Conservation (phyloP, 352 stramenopile genomes). For the Pythium coloratum region DNA sequence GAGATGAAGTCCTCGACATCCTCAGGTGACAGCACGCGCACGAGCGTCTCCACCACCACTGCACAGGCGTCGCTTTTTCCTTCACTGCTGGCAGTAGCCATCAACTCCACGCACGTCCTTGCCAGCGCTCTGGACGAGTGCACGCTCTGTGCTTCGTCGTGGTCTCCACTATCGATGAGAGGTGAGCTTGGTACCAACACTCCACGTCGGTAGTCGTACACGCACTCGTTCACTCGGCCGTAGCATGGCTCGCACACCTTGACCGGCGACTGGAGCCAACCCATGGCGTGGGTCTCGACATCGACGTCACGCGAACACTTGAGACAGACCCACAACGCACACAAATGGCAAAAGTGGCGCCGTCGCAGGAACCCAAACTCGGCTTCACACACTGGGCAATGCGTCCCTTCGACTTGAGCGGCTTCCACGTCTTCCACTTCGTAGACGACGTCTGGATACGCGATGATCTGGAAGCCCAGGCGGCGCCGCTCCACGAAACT, state of each 20-base stretch:
- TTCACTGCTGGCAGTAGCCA: neutral
- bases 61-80: neutral
- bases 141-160: neutral
- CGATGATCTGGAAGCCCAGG: conserved; percentile 50
- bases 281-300: conserved; percentile 42
- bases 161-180: neutral
- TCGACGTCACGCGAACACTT: conserved; percentile 51
- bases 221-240: conserved; percentile 46
- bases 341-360: conserved; percentile 57
- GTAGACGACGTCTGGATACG: conserved; percentile 28
- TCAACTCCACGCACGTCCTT: conserved; percentile 1
- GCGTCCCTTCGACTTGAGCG: conserved; percentile 14
- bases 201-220: conserved; percentile 33
- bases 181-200: neutral
- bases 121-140: neutral
- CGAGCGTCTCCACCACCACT: conserved; percentile 9
- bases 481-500: conserved; percentile 47
- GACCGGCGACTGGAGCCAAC: conserved; percentile 35
- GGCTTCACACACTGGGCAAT: conserved; percentile 42
- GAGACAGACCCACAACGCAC: conserved; percentile 50
- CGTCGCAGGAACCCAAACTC: conserved; percentile 51
- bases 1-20: conserved; percentile 2
- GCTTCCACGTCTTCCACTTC: conserved; percentile 9
- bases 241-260: conserved; percentile 54
- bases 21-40: conserved; percentile 1